These are phyloP conservation scores for Mortierella sp. DNA, from an alignment of 371 early-diverging fungal genomes.

Conservation along the genomic window DNA sequence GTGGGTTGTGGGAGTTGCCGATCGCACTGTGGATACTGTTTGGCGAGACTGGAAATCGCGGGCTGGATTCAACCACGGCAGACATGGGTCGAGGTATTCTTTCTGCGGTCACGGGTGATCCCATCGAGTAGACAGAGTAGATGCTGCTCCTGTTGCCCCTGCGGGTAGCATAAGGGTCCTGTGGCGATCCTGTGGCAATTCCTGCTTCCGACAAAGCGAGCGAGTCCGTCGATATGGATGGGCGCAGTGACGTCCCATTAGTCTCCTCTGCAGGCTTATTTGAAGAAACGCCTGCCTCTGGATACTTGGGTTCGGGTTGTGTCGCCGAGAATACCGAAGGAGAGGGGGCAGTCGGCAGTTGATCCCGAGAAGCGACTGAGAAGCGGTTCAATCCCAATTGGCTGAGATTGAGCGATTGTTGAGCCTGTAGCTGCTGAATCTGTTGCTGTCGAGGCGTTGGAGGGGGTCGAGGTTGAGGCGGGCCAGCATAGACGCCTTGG, in stretches of 20 bases:
- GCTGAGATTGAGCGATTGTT: slow-evolving; percentile 21
- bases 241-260: neutral
- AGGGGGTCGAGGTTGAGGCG: neutral
- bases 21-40: neutral
- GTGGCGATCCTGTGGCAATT: neutral
- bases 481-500: slow-evolving; percentile 6
- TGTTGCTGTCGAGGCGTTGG: slow-evolving; percentile 12
- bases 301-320: slow-evolving; percentile 26
- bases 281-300: neutral
- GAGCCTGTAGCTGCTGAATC: slow-evolving; percentile 22
- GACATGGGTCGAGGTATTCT: slow-evolving; percentile 6
- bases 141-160: slow-evolving; percentile 10
- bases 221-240: neutral
- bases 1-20: neutral
- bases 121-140: slow-evolving; percentile 9
- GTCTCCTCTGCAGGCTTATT: neutral
- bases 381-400: slow-evolving; percentile 17
- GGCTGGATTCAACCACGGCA: slow-evolving; percentile 3
- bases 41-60: neutral
- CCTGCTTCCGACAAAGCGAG: neutral
- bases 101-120: slow-evolving; percentile 18
- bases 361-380: slow-evolving; percentile 19
- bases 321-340: slow-evolving; percentile 28
- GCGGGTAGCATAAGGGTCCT: neutral
- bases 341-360: slow-evolving; percentile 38